Conservation (phyloP, 202 grass and related monocot genomes). For the Dendrocalamus latiflorus region DNA sequence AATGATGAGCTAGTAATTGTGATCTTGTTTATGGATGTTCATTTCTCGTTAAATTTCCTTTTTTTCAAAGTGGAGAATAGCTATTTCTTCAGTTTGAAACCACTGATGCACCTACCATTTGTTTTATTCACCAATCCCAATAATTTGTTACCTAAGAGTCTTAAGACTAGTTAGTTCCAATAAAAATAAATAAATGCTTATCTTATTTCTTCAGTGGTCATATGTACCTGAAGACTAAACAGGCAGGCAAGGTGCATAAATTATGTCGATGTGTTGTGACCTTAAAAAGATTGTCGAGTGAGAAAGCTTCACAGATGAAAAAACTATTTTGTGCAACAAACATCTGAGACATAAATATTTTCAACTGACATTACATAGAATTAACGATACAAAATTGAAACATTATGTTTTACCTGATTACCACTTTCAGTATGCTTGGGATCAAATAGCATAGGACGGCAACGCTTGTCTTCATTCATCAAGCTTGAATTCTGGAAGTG, state of each 20-base stretch:
- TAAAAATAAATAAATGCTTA: neutral
- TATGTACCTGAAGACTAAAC: neutral
- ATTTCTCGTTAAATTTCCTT: neutral
- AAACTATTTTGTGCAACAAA: neutral
- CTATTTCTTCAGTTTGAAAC: neutral
- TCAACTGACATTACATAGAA: neutral
- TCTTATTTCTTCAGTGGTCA: neutral
- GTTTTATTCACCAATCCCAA: neutral
- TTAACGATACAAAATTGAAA: neutral
- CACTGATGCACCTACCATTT: neutral
- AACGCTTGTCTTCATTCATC: constrained; percentile 49
- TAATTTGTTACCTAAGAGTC: too few species aligned
- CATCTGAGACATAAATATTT: neutral
- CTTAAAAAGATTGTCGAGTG: neutral
- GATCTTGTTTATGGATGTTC: neutral
- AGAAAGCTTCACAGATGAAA: neutral
- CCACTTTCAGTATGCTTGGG: constrained; percentile 9
- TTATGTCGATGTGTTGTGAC: neutral
- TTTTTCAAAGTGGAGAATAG: neutral
- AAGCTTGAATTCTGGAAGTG: constrained; percentile 52
- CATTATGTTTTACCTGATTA: too few species aligned
- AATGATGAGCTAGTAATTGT: neutral
- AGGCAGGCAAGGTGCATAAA: neutral
- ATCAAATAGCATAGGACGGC: constrained; percentile 43
- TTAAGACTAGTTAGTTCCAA: neutral